Conservation (phyloP, 164 flowering plant species). For the Chloranthus sessilifolius region DNA sequence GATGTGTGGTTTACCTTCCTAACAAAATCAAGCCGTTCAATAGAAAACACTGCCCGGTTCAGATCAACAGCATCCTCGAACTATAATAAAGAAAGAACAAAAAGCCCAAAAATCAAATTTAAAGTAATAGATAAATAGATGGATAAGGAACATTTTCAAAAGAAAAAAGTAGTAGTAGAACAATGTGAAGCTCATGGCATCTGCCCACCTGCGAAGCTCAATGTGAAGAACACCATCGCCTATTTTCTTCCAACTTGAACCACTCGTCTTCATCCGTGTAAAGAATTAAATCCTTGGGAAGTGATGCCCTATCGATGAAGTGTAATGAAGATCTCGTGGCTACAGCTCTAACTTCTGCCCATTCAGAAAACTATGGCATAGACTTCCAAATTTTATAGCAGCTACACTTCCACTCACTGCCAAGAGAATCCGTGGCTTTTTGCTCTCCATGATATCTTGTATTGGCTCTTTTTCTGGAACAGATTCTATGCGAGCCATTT, state of each 20-base stretch:
- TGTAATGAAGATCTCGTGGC: constrained; percentile 25
- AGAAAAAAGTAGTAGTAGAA: too few relatives aligned
- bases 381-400: constrained; percentile 28
- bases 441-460: constrained; percentile 4
- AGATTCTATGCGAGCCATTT: constrained; percentile 10
- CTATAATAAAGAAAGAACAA: too few relatives aligned
- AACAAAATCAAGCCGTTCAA: too few relatives aligned
- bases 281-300: constrained; percentile 20
- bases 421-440: constrained; percentile 51
- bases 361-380: constrained; percentile 29
- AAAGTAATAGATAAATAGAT: too few relatives aligned
- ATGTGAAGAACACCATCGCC: constrained; percentile 54
- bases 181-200: too few relatives aligned
- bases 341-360: constrained; percentile 30
- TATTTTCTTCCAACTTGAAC: constrained; percentile 32
- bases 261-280: constrained; percentile 46
- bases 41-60: too few relatives aligned
- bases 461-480: constrained; percentile 12
- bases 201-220: constrained; percentile 73
- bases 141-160: too few relatives aligned
- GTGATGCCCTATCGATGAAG: constrained; percentile 22
- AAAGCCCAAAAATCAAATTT: too few relatives aligned
- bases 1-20: too few relatives aligned
- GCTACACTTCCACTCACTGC: constrained; percentile 81
- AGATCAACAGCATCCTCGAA: too few relatives aligned